phyloP scores from a whole-genome alignment of 495 filamentous ascomycete species.

The Tuber brumale region DNA sequence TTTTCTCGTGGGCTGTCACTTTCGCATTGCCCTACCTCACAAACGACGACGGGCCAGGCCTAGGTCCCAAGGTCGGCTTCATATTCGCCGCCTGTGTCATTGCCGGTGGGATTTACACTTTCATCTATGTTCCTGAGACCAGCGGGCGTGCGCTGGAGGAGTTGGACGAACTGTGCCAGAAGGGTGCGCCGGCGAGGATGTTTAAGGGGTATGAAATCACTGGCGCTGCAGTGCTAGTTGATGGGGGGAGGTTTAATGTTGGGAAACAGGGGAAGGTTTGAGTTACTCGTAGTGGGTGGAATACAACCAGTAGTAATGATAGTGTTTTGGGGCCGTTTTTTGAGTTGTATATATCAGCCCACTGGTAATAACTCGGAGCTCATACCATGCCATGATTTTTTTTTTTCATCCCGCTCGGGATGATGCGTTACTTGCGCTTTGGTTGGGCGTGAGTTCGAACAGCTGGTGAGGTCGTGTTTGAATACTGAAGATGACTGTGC shows the following conservation, averaged over 20 bases:
- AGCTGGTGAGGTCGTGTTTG: too few species aligned
- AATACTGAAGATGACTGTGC: too few species aligned
- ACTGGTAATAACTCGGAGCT: neutral
- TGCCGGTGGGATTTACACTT: constrained; percentile 24
- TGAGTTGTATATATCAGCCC: neutral
- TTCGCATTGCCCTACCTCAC: constrained; percentile 30
- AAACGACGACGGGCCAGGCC: constrained; percentile 24
- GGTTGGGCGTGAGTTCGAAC: too few species aligned
- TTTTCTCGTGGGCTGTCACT: constrained; percentile 20
- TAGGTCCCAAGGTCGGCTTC: constrained; percentile 33
- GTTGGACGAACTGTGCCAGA: constrained; percentile 41
- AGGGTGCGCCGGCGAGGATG: constrained; percentile 40
- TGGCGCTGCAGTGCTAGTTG: constrained; percentile 20
- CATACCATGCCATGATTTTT: neutral
- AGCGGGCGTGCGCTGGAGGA: constrained; percentile 35
- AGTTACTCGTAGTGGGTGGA: neutral
- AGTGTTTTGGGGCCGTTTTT: neutral
- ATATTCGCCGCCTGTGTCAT: constrained; percentile 32
- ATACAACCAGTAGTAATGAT: neutral
- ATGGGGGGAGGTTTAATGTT: too few species aligned
- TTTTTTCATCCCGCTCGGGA: too few species aligned
- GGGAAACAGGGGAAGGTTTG: neutral
- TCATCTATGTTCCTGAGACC: constrained; percentile 32
- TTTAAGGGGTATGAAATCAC: constrained; percentile 41
- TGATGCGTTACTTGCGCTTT: too few species aligned